Base-by-base conservation (phyloP, 116 monocot species). In the Dioscorea cayenensis region DNA sequence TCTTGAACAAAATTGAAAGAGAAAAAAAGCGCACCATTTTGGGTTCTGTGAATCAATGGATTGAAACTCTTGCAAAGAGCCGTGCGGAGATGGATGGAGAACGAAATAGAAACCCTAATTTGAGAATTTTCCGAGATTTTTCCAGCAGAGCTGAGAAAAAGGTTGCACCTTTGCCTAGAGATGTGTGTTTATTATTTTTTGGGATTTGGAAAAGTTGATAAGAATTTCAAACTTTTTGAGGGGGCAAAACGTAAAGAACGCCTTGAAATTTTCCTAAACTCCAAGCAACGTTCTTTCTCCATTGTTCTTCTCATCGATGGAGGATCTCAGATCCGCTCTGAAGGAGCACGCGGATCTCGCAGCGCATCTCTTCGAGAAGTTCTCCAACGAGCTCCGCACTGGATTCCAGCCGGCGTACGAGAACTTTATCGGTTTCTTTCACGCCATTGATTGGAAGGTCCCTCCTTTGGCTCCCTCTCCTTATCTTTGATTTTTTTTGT, bases 391-490 rank as follows among this genome's bases (percentile, higher is more conserved):
- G 73, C 79, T 97, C 60, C 88, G 88, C 71, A 59, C 69, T 68
- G 97, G 97, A 21, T 86, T 97, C 71, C 77, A 70, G 4, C 90
- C 90, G 28, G 97, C 93, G 49, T 82, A 86, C 74, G 82, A 86
- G 59, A 87, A 81, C 68, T 83, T 97, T 68, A 22, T 90, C 65
- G 84, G 93, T 7, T 97, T 97, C 85, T 90, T 97, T 86, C 90
- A 86, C 76, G 90, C 93, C 72, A 83, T 97, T 60, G 86, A 97
- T 71, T 97, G 97, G 97, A 97, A 82, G 86, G 97, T 92, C n/a
- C 6, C 32, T 25, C 11, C 65, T 62, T 7, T 62, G 62, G 3
- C 23, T 12, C 21, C 23, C 9, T 62, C 23, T 62, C 12, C 12
- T 62, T 12, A 2, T 62, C 8, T 62, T 28, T 62, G 21, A 59